These are phyloP conservation scores for Cryphonectria carpinicola DNA, from an alignment of 2,329 filamentous ascomycete species.

Conservation along the genomic window DNA sequence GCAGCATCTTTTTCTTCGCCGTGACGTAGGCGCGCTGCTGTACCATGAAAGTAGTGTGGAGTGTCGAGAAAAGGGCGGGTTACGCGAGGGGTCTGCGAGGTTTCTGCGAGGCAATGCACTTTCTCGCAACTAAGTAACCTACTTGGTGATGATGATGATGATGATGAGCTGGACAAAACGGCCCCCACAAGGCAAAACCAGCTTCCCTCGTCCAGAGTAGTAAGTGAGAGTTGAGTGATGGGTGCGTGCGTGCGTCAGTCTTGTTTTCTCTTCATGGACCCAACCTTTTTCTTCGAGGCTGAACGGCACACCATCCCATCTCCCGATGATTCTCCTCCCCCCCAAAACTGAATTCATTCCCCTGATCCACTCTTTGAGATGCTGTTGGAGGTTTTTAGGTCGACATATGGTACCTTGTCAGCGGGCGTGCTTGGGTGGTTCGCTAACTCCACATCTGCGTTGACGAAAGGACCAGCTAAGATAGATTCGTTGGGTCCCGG, in stretches of 20 bases:
- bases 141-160: background rate
- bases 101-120: background rate
- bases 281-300: background rate
- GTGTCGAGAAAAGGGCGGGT: background rate
- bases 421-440: background rate
- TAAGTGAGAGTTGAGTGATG: background rate
- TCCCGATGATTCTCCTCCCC: background rate
- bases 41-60: background rate
- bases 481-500: background rate
- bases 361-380: background rate
- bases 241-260: background rate
- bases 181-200: background rate
- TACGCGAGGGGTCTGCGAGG: background rate
- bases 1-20: background rate
- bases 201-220: background rate
- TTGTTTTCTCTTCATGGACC: background rate
- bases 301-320: background rate
- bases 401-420: background rate
- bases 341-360: background rate
- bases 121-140: no score
- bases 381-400: background rate
- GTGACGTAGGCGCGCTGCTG: background rate
- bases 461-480: background rate
- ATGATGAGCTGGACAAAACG: background rate
- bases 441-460: slow-evolving; percentile 3